Percentiles rank a stretch among this genome's conserved stretches.
phyloP scores from a whole-genome alignment of 306 rosid species.

The Albizia julibrissin region DNA sequence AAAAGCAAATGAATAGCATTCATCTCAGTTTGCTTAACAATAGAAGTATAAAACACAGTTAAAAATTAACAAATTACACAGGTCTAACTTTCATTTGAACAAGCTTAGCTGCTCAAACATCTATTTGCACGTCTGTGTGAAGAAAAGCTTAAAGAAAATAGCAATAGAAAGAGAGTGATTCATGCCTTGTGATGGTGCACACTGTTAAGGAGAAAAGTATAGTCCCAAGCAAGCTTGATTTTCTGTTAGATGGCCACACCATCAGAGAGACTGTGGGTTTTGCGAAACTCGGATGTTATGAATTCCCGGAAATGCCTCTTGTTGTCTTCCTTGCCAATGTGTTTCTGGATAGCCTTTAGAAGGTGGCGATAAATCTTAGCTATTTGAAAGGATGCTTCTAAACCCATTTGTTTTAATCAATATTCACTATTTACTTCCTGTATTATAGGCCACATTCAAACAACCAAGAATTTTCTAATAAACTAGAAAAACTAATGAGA shows the following conservation, averaged over 20 bases:
- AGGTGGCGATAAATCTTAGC: slow-evolving; percentile 71
- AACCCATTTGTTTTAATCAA: slow-evolving; percentile 52
- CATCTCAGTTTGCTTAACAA: too few species aligned
- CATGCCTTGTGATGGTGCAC: slow-evolving; percentile 86
- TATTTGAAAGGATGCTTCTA: slow-evolving; percentile 53
- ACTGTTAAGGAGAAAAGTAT: slow-evolving; percentile 68
- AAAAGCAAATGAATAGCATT: too few species aligned
- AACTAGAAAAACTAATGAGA: neutral
- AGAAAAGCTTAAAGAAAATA: slow-evolving; percentile 7
- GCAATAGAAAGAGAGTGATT: slow-evolving; percentile 19
- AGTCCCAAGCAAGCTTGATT: slow-evolving; percentile 79
- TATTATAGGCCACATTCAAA: slow-evolving; percentile 17
- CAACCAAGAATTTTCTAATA: neutral
- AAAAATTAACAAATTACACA: too few species aligned
- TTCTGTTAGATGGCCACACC: slow-evolving; percentile 54
- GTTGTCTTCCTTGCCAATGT: slow-evolving; percentile 63
- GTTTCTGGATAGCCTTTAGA: slow-evolving; percentile 75
- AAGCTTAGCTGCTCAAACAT: neutral
- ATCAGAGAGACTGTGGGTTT: slow-evolving; percentile 44
- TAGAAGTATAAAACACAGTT: too few species aligned
- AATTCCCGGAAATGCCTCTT: slow-evolving; percentile 65
- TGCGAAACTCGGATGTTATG: slow-evolving; percentile 65
- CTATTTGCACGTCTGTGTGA: neutral
- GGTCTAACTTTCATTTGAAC: neutral
- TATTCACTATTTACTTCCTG: slow-evolving; percentile 39